Base-by-base conservation (phyloP, 306 rosid genomes). In the Arachis stenosperma region DNA sequence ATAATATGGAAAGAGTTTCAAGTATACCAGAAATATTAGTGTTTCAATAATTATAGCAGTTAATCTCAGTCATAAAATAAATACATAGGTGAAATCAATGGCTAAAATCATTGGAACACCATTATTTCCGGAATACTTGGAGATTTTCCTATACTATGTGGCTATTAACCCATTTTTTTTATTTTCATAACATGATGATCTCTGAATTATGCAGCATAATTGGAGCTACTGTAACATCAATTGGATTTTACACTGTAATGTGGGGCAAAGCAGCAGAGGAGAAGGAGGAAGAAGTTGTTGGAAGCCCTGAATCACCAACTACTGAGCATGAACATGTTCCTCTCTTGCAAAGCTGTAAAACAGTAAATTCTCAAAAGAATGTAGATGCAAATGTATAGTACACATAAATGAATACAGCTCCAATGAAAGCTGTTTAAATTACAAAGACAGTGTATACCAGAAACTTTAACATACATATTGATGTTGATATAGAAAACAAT, bases 261-360 rank as follows among this genome's bases (percentile, higher is more conserved):
- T 93, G 97, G 98, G 98, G 96, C 41, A 90, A 93, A 81, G 70
- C 86, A 66, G 83, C 77, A 65, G 98, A 93, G 75, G 90, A 78
- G 65, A 62, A 41, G 30, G 82, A 17, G 17, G 87, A 47, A 61
- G 85, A 82, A 42, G 81, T 37, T 70, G 72, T 15, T 61, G 74
- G 61, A 29, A 64, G 64, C 75, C 73, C 59, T 69, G 93, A 77
- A 73, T 80, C 90, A 65, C 73, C 77, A 48, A 69, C 65, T 39
- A 74, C 54, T 29, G 86, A 86, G 33, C 89, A 85, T 29, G 85
- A 86, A 33, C 89, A 85, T 81, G 81, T 27, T 41, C 91, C 96
- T 72, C 78, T 90, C 51, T 67, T 93, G 84, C 85, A 81, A 69
- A 81, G 54, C 75, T 75, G 75, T 22, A 73, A 71, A 69, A 27